These are phyloP conservation scores for Iris macrosiphon DNA, from an alignment of 106 monocot genomes.

Conservation along the genomic window DNA sequence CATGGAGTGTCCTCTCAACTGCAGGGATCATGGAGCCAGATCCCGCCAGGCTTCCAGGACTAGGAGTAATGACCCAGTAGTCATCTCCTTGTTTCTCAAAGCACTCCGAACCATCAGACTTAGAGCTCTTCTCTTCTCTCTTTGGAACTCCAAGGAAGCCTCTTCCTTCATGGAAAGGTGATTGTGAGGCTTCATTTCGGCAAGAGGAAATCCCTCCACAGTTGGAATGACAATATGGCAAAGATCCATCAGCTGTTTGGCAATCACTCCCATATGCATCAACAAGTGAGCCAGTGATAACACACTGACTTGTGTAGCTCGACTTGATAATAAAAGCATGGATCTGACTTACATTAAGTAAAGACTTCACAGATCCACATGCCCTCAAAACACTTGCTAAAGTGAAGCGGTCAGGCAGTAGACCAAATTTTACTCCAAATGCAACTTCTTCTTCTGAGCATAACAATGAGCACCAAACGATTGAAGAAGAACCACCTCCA, in stretches of 20 bases:
- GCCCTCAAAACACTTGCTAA: slow-evolving; percentile 49
- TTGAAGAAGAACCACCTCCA: too few species aligned
- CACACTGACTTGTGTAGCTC: slow-evolving; percentile 26
- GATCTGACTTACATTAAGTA: slow-evolving; percentile 28
- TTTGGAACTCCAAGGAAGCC: slow-evolving; percentile 43
- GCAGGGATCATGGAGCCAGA: slow-evolving; percentile 38
- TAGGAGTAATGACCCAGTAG: slow-evolving; percentile 16
- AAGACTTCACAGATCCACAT: slow-evolving; percentile 21
- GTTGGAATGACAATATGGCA: slow-evolving; percentile 26
- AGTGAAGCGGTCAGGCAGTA: slow-evolving; percentile 63
- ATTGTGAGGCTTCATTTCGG: slow-evolving; percentile 30
- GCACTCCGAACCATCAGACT: slow-evolving; percentile 20
- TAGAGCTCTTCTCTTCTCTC: slow-evolving; percentile 18
- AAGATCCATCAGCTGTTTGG: slow-evolving; percentile 44
- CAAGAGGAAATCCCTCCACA: slow-evolving; percentile 31
- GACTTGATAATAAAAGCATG: slow-evolving; percentile 45
- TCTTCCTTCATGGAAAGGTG: slow-evolving; percentile 40
- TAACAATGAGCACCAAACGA: too few species aligned
- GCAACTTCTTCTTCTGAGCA: too few species aligned
- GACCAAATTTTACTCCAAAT: too few species aligned
- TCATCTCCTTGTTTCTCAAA: slow-evolving; percentile 26
- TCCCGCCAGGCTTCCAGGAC: slow-evolving; percentile 15
- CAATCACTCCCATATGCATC: slow-evolving; percentile 68
- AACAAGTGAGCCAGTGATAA: slow-evolving; percentile 59
- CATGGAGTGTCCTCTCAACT: slow-evolving; percentile 27